Conservation (phyloP, 305 asterid species). For the Fraxinus platypoda region DNA sequence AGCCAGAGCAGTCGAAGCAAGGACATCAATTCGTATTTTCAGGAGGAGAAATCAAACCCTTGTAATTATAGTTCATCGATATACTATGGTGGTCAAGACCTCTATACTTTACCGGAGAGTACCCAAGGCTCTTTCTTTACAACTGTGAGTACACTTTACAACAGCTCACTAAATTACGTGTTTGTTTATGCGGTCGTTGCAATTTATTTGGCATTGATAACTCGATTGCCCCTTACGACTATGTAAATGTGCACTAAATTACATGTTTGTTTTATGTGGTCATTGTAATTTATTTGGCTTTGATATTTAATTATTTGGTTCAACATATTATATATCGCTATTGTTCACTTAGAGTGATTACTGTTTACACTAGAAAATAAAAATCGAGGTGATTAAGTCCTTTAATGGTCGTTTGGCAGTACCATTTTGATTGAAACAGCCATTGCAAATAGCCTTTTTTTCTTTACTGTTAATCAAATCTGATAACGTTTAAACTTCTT, state of each 20-base stretch:
- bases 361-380: neutral
- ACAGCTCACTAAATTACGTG: neutral
- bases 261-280: neutral
- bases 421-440: neutral
- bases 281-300: neutral
- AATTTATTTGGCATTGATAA: neutral
- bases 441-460: neutral
- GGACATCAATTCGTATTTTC: constrained; percentile 37
- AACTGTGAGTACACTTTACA: constrained; percentile 43
- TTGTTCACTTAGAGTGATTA: neutral
- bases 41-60: constrained; percentile 55
- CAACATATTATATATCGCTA: neutral
- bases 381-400: neutral
- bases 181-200: neutral
- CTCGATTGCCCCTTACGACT: neutral
- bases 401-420: neutral
- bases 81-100: constrained; percentile 87
- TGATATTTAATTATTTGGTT: neutral
- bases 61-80: constrained; percentile 76
- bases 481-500: neutral
- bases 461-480: neutral
- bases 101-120: constrained; percentile 58
- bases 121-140: constrained; percentile 43
- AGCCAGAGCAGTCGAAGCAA: constrained; percentile 31
- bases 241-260: no score